Percentiles rank a stretch among this genome's conserved stretches.
These are phyloP conservation scores for Curvularia lunata DNA, from an alignment of 2,329 filamentous ascomycete genomes.

Conservation along the genomic window DNA sequence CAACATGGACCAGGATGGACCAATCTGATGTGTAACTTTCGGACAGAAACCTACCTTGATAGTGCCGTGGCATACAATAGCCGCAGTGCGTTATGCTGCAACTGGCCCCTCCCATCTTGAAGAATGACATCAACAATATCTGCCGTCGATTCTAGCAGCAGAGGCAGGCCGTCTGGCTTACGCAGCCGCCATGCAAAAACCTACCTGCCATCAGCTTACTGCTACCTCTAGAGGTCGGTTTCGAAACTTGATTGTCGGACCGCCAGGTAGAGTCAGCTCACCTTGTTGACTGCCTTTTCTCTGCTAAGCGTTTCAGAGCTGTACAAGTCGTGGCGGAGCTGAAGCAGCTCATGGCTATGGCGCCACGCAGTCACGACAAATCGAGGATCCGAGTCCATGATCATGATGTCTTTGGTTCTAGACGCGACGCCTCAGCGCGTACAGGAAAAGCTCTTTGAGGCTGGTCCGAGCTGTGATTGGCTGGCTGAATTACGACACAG, in stretches of 20 bases:
- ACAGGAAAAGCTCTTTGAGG: not conserved
- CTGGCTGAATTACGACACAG: not conserved
- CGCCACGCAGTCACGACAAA: slow-evolving; percentile 60
- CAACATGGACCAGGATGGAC: not conserved
- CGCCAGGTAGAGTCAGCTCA: slow-evolving; percentile 28
- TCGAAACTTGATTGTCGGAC: slow-evolving; percentile 2
- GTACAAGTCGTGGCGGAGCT: slow-evolving; percentile 71
- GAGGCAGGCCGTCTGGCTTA: slow-evolving; percentile 61
- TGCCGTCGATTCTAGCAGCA: slow-evolving; percentile 80
- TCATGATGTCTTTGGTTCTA: not conserved
- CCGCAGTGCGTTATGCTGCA: slow-evolving; percentile 66
- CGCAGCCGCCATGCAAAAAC: slow-evolving; percentile 43
- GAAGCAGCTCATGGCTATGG: slow-evolving; percentile 67
- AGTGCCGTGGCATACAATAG: slow-evolving; percentile 78
- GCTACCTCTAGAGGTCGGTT: not conserved
- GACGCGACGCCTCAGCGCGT: slow-evolving; percentile 4
- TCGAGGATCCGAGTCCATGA: slow-evolving; percentile 17
- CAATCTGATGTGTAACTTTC: not conserved
- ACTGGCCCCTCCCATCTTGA: slow-evolving; percentile 61
- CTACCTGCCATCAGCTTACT: slow-evolving; percentile 34
- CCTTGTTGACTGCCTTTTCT: slow-evolving; percentile 49
- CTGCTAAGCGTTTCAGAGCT: slow-evolving; percentile 42
- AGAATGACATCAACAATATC: slow-evolving; percentile 73
- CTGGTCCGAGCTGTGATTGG: slow-evolving; percentile 17
- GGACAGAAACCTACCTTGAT: slow-evolving; percentile 61